These are phyloP conservation scores for Saussurea involucrata DNA, from an alignment of 129 eudicot genomes.

Conservation along the genomic window DNA sequence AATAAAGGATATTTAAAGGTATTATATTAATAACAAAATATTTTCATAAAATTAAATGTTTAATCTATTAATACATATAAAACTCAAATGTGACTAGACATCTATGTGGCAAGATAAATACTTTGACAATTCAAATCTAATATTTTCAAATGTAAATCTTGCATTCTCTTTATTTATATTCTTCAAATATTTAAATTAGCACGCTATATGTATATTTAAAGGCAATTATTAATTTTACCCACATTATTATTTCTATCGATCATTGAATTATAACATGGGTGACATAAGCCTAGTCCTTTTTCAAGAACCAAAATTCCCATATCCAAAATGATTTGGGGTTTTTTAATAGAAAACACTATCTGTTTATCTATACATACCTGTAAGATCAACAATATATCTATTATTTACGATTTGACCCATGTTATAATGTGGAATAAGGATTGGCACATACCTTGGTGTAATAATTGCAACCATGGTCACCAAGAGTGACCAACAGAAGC, in stretches of 20 bases:
- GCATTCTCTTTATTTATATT: too few relatives aligned
- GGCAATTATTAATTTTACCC: neutral
- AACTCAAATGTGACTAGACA: neutral
- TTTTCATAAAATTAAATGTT: neutral
- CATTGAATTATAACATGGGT: neutral
- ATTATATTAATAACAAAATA: neutral
- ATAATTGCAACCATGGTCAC: slow-evolving; percentile 93
- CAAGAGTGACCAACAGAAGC: slow-evolving; percentile 92
- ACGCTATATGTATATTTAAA: neutral
- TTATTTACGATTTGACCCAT: neutral
- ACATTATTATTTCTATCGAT: neutral
- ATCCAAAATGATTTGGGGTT: neutral
- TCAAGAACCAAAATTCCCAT: neutral
- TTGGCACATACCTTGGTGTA: slow-evolving; percentile 74
- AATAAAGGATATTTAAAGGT: neutral
- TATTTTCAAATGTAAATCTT: too few relatives aligned
- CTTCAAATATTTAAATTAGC: neutral
- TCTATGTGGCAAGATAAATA: too few relatives aligned
- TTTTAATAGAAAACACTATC: too few relatives aligned
- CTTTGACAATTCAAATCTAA: too few relatives aligned
- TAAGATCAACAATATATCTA: too few relatives aligned
- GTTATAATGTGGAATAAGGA: neutral
- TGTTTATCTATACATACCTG: too few relatives aligned
- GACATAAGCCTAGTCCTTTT: too few relatives aligned
- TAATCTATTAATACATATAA: neutral